Percentiles rank a stretch among this genome's conserved stretches.
Conservation (phyloP, 257 asterid genomes). For the Fraxinus americana region DNA sequence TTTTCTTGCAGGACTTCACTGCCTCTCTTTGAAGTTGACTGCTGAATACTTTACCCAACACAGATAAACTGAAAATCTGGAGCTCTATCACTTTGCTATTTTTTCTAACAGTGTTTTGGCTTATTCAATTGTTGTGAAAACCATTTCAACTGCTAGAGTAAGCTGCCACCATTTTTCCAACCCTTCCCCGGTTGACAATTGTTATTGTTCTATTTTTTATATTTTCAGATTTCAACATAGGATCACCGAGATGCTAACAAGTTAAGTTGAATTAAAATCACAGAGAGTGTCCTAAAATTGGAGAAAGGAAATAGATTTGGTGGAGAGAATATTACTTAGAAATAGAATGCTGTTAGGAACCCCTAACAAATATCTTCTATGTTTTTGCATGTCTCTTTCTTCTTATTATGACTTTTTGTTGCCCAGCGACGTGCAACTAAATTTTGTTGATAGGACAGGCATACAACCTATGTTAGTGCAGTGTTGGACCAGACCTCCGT, state of each 20-base stretch:
- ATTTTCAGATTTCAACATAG: not conserved
- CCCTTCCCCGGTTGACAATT: not conserved
- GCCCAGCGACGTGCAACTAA: not conserved
- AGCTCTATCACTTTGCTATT: conserved; percentile 72
- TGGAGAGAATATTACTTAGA: not conserved
- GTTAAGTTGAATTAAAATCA: not conserved
- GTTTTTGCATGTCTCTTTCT: not conserved
- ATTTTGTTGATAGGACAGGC: not conserved
- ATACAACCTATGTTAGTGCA: not conserved
- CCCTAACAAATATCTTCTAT: not conserved
- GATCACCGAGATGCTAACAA: not conserved
- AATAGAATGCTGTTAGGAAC: not conserved
- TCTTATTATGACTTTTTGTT: not conserved
- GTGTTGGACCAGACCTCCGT: too few relatives aligned
- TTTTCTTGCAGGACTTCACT: conserved; percentile 53
- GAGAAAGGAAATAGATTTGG: not conserved
- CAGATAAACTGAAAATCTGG: conserved; percentile 55
- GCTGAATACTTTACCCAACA: conserved; percentile 68
- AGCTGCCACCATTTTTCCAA: conserved; percentile 23
- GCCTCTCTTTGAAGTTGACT: conserved; percentile 87
- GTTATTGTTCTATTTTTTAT: not conserved
- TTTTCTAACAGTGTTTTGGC: conserved; percentile 92
- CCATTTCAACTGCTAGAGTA: conserved; percentile 71
- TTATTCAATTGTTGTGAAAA: conserved; percentile 85
- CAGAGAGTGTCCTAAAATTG: not conserved